Evolutionary conservation across 2,329 filamentous ascomycete genomes (phyloP).

Genomic region (Pestalotiopsis sp.): DNA sequence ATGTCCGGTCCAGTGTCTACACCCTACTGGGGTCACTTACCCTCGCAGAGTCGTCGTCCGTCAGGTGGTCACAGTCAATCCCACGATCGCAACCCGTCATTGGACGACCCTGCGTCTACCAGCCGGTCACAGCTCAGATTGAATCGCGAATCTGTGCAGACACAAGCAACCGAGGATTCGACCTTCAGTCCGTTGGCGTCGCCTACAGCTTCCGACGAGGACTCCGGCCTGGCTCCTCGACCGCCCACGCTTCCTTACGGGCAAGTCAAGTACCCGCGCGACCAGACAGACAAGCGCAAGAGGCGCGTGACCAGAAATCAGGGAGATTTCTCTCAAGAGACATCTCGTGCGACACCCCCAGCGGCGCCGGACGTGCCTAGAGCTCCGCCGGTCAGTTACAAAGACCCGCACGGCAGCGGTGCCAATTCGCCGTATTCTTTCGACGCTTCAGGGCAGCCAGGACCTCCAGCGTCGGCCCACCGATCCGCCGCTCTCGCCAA

Average conservation of each 20-base stretch:
- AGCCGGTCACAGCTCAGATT: slow-evolving; percentile 44
- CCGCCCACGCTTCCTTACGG: slow-evolving; percentile 59
- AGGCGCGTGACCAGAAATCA: slow-evolving; percentile 44
- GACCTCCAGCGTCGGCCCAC: slow-evolving; percentile 26
- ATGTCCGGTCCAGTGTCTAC: slow-evolving; percentile 16
- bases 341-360: slow-evolving; percentile 40
- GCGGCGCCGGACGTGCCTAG: slow-evolving; percentile 63
- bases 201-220: slow-evolving; percentile 52
- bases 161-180: slow-evolving; percentile 57
- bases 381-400: slow-evolving; percentile 60
- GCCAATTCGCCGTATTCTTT: slow-evolving; percentile 30
- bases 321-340: slow-evolving; percentile 39
- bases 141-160: slow-evolving; percentile 58
- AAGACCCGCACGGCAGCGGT: slow-evolving; percentile 46
- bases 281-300: slow-evolving; percentile 44
- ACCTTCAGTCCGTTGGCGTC: slow-evolving; percentile 61
- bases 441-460: slow-evolving; percentile 31
- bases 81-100: slow-evolving; percentile 33
- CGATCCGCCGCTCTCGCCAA: slow-evolving; percentile 24
- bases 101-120: slow-evolving; percentile 26
- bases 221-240: slow-evolving; percentile 57
- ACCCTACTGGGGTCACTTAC: slow-evolving; percentile 62
- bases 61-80: slow-evolving; percentile 33
- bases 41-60: slow-evolving; percentile 47
- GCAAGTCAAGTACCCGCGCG: slow-evolving; percentile 41